Conservation (phyloP, 2,329 filamentous ascomycete genomes). For the Phyllosticta ampelicida region DNA sequence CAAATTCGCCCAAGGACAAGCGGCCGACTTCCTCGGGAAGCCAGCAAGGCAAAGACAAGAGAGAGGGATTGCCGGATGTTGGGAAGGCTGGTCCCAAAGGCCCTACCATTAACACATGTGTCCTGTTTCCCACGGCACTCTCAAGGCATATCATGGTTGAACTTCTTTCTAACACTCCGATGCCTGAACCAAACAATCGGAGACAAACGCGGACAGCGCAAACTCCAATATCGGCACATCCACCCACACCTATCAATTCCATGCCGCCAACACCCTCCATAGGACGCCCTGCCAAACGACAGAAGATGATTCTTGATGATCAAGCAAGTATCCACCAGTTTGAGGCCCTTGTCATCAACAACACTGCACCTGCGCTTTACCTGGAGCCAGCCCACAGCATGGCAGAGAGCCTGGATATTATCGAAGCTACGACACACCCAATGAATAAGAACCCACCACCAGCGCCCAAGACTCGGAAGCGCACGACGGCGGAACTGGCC, state of each 20-base stretch:
- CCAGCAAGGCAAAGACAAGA: slow-evolving; percentile 16
- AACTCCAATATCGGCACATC: slow-evolving; percentile 42
- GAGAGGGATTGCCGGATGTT: not conserved
- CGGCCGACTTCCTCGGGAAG: slow-evolving; percentile 9
- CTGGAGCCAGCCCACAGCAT: slow-evolving; percentile 63
- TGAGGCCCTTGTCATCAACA: slow-evolving; percentile 64
- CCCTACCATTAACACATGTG: slow-evolving; percentile 45
- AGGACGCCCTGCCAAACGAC: slow-evolving; percentile 53
- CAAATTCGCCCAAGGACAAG: slow-evolving; percentile 18
- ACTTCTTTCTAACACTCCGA: slow-evolving; percentile 59
- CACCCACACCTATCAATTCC: slow-evolving; percentile 51
- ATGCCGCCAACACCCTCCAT: slow-evolving; percentile 48
- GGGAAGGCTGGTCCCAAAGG: slow-evolving; percentile 35
- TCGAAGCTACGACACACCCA: slow-evolving; percentile 64
- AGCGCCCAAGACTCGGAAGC: slow-evolving; percentile 78
- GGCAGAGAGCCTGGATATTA: slow-evolving; percentile 58
- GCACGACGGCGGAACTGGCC: slow-evolving; percentile 87
- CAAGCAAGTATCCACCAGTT: slow-evolving; percentile 60
- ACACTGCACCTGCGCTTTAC: slow-evolving; percentile 63
- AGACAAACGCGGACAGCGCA: slow-evolving; percentile 35
- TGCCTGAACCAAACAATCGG: slow-evolving; percentile 37
- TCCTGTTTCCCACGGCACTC: slow-evolving; percentile 73
- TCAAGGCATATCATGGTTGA: slow-evolving; percentile 66
- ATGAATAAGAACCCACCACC: slow-evolving; percentile 68
- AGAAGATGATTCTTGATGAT: slow-evolving; percentile 68